These are phyloP conservation scores for Sarcomyxa edulis DNA, from an alignment of 768 basidiomycete genomes.

Conservation along the genomic window DNA sequence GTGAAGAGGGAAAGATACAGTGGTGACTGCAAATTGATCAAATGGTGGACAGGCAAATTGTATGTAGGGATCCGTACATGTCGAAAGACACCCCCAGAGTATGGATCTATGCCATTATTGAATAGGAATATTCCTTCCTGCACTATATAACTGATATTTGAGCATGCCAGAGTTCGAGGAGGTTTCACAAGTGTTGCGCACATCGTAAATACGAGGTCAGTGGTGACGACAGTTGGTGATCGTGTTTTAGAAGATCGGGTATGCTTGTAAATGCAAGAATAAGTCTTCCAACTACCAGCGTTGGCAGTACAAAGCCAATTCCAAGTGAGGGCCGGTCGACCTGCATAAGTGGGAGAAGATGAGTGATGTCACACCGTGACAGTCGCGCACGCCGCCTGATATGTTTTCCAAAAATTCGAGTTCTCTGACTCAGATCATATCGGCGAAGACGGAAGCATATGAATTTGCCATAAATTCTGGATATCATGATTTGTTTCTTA, in stretches of 20 bases:
- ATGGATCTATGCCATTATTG: constrained; percentile 75
- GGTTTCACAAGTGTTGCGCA: constrained; percentile 36
- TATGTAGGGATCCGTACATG: constrained; percentile 54
- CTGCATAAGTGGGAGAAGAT: too few species aligned
- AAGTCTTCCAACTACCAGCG: constrained; percentile 43
- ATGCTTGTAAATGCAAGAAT: constrained; percentile 48
- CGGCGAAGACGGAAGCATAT: too few species aligned
- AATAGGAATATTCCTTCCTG: constrained; percentile 87
- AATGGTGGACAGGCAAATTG: constrained; percentile 4
- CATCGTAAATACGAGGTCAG: constrained; percentile 75
- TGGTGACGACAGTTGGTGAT: constrained; percentile 78
- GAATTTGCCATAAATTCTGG: too few species aligned
- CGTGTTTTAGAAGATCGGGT: constrained; percentile 49
- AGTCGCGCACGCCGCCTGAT: too few species aligned
- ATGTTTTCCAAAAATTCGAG: too few species aligned
- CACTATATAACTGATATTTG: constrained; percentile 60
- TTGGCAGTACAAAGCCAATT: constrained; percentile 24
- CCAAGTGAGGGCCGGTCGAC: too few species aligned
- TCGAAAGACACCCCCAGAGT: constrained; percentile 79
- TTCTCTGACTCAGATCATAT: too few species aligned
- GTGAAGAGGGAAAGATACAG: constrained; percentile 74
- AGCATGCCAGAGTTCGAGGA: too few species aligned
- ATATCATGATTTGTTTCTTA: too few species aligned
- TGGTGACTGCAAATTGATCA: constrained; percentile 54
- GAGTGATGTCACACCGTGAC: too few species aligned